Evolutionary conservation across 371 early-diverging fungal species (phyloP).

Genomic region (Dinochytrium kinnereticum): DNA sequence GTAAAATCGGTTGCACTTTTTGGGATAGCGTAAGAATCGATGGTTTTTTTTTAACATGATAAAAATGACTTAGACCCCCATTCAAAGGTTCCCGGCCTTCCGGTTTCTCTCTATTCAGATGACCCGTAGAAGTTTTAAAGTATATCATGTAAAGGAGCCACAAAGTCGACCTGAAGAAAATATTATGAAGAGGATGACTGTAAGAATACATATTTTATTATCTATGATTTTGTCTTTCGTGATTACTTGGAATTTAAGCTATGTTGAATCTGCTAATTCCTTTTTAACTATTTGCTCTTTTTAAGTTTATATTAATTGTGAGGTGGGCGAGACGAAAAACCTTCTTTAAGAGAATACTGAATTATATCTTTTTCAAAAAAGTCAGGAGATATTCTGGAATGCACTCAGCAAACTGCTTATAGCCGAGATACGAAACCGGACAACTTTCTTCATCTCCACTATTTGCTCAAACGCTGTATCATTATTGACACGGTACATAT

Average conservation of each 20-base stretch:
- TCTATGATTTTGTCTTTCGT: not conserved
- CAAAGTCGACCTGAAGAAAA: no score
- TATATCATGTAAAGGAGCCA: no score
- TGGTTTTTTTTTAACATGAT: no score
- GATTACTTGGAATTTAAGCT: no score
- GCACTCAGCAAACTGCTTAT: not conserved
- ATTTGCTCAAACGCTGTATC: not conserved
- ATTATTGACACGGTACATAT: not conserved
- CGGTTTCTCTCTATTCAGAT: no score
- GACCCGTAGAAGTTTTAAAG: no score
- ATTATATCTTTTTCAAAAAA: not conserved
- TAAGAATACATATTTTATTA: not conserved
- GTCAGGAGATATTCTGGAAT: conserved; percentile 4
- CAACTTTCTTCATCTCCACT: not conserved
- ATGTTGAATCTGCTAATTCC: no score
- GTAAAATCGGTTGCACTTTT: no score
- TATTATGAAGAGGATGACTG: not conserved
- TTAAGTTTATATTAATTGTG: not conserved
- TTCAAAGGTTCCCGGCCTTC: no score
- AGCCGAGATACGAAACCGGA: not conserved
- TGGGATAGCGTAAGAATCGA: no score
- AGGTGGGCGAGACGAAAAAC: not conserved
- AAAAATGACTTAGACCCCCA: no score
- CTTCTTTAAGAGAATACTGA: not conserved
- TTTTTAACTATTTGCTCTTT: no score